Base-by-base conservation (phyloP, 352 stramenopile genomes). In the Phytopythium kandeliae region DNA sequence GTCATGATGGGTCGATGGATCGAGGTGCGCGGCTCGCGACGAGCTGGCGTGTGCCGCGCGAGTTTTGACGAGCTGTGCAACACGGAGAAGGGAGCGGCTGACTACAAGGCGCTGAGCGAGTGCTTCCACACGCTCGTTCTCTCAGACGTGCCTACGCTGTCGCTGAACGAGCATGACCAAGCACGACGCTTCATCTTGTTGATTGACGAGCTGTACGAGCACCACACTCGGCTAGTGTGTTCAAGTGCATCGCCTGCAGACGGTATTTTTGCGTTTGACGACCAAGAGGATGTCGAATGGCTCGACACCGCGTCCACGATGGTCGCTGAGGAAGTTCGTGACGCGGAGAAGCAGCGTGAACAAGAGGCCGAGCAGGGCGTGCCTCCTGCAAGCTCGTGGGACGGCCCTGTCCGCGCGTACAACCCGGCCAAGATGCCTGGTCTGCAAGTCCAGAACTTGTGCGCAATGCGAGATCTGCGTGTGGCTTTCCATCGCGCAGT, bases 201-300 rank as follows among this genome's bases (percentile, higher is more conserved):
- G 2, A 78, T 99, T 42, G 97, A 99, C 63, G 94, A 98, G 68
- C 63, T 99, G 44, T 99, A 99, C 55, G 95, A 99, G 64, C 83
- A 86, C 40, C 69, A 66, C 33, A 84, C 77, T 13, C 57, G 69
- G 1, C 57, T 93, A 12, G 48, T 94, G 0, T 67, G 76, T 51
- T 86, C 81, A 2, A 73, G 78, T 6, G 65, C 67, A 38, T 77
- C 57, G 22, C 41, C 65, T 0, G 58, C 71, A 10, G 54, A 63
- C 28, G 43, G 71, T 17, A 77, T 95, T 51, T 95, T 95, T 48
- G 55, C 68, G n/a, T 90, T 92, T 54, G 78, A 87, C 43, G 69
- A 81, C 3, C 46, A 73, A 21, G 63, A 24, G 24, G 65, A 78
- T 15, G 48, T 45, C 12, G 60, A 62, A 7, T 64, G 69, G 19